Evolutionary conservation across 2,329 filamentous ascomycete genomes (phyloP).

Genomic region (Hypoxylon sp.): DNA sequence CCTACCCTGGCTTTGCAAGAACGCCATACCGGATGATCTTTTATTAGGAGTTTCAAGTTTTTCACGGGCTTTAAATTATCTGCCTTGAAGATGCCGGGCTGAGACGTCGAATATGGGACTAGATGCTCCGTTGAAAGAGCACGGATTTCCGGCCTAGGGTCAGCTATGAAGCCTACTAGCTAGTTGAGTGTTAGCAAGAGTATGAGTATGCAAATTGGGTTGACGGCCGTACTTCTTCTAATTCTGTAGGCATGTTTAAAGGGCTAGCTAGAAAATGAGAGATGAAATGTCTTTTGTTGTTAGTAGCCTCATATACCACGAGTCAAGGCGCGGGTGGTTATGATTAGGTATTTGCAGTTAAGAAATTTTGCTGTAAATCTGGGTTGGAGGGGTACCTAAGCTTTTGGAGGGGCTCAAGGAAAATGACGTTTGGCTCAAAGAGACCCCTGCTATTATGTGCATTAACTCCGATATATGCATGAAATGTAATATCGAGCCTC

Average conservation of each 20-base stretch:
- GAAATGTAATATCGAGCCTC: not conserved
- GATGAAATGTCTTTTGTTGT: not conserved
- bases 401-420: constrained; percentile 13
- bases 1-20: not conserved
- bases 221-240: constrained; percentile 73
- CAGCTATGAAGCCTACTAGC: constrained; percentile 93
- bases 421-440: constrained; percentile 22
- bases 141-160: constrained; percentile 91
- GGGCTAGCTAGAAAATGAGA: not conserved
- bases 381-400: constrained; percentile 10
- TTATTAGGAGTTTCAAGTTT: constrained; percentile 86
- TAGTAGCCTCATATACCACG: not conserved
- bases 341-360: constrained; percentile 12
- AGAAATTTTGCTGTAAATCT: constrained; percentile 28
- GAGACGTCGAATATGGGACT: constrained; percentile 79
- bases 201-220: constrained; percentile 12
- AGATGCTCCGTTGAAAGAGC: constrained; percentile 87
- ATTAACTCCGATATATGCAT: not conserved
- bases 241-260: constrained; percentile 75
- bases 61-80: constrained; percentile 82
- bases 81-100: constrained; percentile 86
- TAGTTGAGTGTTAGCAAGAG: constrained; percentile 53
- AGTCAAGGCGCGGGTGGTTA: not conserved
- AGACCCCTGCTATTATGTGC: constrained; percentile 1
- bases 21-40: constrained; percentile 80